Evolutionary conservation across 768 basidiomycete species (phyloP).

Genomic region (Lanmaoa rubissima): DNA sequence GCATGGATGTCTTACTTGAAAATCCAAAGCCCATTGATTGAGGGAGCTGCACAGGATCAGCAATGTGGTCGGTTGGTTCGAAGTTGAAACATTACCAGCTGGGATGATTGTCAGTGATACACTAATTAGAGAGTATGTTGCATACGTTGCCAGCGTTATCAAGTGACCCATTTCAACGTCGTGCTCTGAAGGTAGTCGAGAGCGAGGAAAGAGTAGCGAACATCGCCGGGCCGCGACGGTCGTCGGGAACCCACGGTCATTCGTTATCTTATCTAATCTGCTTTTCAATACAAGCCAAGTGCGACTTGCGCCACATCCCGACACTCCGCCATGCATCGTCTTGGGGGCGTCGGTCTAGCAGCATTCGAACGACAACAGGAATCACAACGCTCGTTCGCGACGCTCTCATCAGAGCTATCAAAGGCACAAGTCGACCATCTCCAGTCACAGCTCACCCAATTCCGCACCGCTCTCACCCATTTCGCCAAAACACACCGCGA

Average conservation of each 20-base stretch:
- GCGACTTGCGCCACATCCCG: background rate
- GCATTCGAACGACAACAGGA: conserved; percentile 88
- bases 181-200: background rate
- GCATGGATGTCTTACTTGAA: conserved; percentile 55
- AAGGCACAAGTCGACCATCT: conserved; percentile 74
- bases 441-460: conserved; percentile 77
- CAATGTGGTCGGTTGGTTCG: background rate
- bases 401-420: conserved; percentile 78
- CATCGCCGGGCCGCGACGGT: background rate
- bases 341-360: conserved; percentile 81
- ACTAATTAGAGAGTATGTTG: conserved; percentile 1
- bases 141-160: conserved; percentile 86
- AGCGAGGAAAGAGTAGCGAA: background rate
- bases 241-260: background rate
- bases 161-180: conserved; percentile 68
- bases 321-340: conserved; percentile 53
- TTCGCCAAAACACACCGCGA: conserved; percentile 85
- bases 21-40: conserved; percentile 97
- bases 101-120: background rate
- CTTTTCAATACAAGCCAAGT: background rate
- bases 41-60: conserved; percentile 59
- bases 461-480: conserved; percentile 72
- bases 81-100: conserved; percentile 25
- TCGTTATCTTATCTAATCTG: conserved; percentile 18
- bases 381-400: conserved; percentile 75